Evolutionary conservation across 805 yeast species (phyloP).

Genomic region (Saccharomycopsis capsularis): DNA sequence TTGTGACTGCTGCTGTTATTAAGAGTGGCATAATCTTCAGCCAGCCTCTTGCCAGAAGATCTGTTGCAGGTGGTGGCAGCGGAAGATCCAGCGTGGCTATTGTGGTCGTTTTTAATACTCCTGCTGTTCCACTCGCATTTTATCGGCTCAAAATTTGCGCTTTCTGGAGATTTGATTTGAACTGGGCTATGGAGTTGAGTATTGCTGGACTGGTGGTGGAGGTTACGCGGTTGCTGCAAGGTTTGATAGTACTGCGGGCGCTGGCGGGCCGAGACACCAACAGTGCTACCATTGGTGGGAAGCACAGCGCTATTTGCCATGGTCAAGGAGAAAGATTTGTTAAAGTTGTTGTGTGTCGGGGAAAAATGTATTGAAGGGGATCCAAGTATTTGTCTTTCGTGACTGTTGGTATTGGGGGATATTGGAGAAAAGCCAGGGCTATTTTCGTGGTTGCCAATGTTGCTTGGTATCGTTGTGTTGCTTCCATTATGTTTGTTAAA

Average conservation of each 20-base stretch:
- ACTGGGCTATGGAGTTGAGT: background rate
- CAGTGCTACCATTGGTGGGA: background rate
- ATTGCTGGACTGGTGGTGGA: background rate
- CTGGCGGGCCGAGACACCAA: background rate
- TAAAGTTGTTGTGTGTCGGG: slow-evolving; percentile 7
- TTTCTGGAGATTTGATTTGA: slow-evolving; percentile 2
- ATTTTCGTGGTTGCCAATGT: too few relatives aligned
- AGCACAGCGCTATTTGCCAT: background rate
- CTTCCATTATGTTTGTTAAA: too few relatives aligned
- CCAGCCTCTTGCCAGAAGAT: too few relatives aligned
- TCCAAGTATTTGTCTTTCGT: background rate
- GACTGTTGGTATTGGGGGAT: background rate
- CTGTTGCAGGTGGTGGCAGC: background rate
- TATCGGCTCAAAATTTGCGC: slow-evolving; percentile 2
- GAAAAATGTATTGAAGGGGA: slow-evolving; percentile 4
- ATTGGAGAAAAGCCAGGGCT: background rate
- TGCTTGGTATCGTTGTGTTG: too few relatives aligned
- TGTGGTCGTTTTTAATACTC: background rate
- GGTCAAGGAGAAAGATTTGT: background rate
- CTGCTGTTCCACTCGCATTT: slow-evolving; percentile 12
- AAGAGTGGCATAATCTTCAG: too few relatives aligned
- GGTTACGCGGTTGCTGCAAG: background rate
- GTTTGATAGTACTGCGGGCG: background rate
- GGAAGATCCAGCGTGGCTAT: background rate
- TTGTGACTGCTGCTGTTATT: too few relatives aligned